Conservation (phyloP, 208 protist genomes). For the Crithidia sp. region DNA sequence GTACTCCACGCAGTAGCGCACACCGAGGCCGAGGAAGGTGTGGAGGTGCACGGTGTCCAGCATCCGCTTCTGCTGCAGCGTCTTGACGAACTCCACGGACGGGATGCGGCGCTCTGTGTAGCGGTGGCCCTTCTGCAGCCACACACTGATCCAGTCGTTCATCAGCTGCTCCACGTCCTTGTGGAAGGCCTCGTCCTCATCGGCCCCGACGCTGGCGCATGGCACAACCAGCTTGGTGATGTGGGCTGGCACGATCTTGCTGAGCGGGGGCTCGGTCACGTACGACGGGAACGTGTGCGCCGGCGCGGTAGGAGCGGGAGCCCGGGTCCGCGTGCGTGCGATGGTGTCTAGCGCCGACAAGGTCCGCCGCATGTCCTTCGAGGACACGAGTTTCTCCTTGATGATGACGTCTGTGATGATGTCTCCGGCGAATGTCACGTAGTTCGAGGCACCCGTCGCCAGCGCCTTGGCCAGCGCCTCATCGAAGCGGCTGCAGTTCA, state of each 20-base stretch:
- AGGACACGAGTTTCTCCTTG: constrained; percentile 72
- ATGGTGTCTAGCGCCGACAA: constrained; percentile 77
- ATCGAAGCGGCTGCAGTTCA: constrained; percentile 90
- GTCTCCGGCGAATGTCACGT: constrained; percentile 78
- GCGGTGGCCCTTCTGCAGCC: constrained; percentile 45
- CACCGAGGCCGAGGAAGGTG: constrained; percentile 82
- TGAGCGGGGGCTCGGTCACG: constrained; percentile 58
- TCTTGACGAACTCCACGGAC: constrained; percentile 77
- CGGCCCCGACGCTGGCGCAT: constrained; percentile 38
- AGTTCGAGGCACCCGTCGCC: constrained; percentile 24
- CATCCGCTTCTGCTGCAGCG: constrained; percentile 80
- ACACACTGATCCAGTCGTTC: constrained; percentile 86
- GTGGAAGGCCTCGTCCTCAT: constrained; percentile 49
- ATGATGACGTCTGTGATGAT: constrained; percentile 82
- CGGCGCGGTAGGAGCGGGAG: constrained; percentile 18
- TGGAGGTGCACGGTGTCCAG: constrained; percentile 81
- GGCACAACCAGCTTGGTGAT: constrained; percentile 64
- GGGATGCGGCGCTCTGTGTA: constrained; percentile 50
- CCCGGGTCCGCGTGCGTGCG: constrained; percentile 44
- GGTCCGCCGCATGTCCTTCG: constrained; percentile 71
- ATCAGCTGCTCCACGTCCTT: constrained; percentile 65
- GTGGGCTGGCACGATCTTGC: constrained; percentile 46
- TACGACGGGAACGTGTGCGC: constrained; percentile 40
- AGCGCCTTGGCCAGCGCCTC: constrained; percentile 83
- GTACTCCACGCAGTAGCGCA: constrained; percentile 91